Evolutionary conservation across 2,329 filamentous ascomycete species (phyloP), one percentile per base, ranked within the genome.

Genomic region (Diplodia sapinea): DNA sequence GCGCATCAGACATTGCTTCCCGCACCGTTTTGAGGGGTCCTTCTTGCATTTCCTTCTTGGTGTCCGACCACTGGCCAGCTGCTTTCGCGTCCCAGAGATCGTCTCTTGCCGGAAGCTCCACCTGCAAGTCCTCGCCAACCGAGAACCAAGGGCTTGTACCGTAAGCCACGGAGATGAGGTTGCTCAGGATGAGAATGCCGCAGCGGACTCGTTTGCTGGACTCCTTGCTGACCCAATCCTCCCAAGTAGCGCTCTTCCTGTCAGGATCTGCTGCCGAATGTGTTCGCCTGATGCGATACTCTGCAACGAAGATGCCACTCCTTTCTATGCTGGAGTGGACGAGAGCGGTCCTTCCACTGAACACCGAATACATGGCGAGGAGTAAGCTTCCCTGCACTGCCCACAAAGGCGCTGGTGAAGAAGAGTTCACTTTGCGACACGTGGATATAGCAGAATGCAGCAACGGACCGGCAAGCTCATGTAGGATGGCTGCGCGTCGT

Each of bases 61-160:
- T 12, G 3, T 63, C 59, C 26, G 31, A 17, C 76, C 76, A 78
- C 59, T 73, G 68, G 12, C 73, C 66, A n/a, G 73, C 70, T 1
- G 72, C 71, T 6, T 64, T 57, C 2, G 76, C 75, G 57, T 75
- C 74, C 76, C 77, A 79, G 33, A 77, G 65, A 17, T 67, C 68
- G 61, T 78, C 76, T 51, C 74, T 73, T 17, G 73, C 74, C 23
- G 75, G 74, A 63, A 78, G 72, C 61, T 78, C 76, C 59, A 78
- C 73, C 50, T 75, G 73, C 13, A 77, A 70, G 63, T 79, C 76
- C 43, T 77, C 73, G 4, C 73, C 74, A 4, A 75, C 71, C 20
- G 74, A 74, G 51, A 77, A 76, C 12, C 73, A 75, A 9, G 76
- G 75, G 5, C 71, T 73, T 26, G 76, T 71, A 20, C 74, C 76